Base-by-base conservation (phyloP, 2,329 filamentous ascomycete species). In the Trichoderma semiorbis region DNA sequence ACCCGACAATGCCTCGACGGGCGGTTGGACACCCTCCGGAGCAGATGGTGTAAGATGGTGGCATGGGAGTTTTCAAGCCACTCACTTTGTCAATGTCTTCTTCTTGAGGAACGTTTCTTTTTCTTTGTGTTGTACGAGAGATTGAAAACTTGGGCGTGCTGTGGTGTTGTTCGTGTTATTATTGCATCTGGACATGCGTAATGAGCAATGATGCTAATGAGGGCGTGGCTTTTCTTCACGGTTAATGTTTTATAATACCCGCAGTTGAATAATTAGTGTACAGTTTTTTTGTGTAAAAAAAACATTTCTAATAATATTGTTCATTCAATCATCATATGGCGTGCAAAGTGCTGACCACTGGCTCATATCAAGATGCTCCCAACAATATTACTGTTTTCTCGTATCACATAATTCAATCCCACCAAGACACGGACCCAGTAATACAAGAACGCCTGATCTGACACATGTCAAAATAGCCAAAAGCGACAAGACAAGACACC, bases 1-100 rank as follows among this genome's bases (percentile, higher is more conserved):
- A 62, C 1, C 71, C 72, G 32, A 66, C 72, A 18, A 72, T 75
- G 64, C 74, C 74, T 30, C 70, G 72, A 8, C 69, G 72, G 47
- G 70, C 74, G 0, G 74, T 74, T 7, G 74, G 74, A 14, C 69
- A 72, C 28, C 65, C 66, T 34, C 26, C 70, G 2, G 74, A 75
- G 30, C 67, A 75, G n/a, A 70, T 75, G 55, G 74, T 75, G 30
- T 74, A 21, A 72, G 16, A 18, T 36, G 47, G 28, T 66, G 24
- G 8, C 11, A n/a, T 16, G 32, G 8, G 21, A 14, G 2, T 21
- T 28, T 28, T 57, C 11, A 30, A 21, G 1, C 5, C 21, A 53
- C 47, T 53, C n/a, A 3, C 6, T 21, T n/a, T 12, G 10, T 21
- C n/a, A 43, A n/a, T 21, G n/a, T 12, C 43, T 50, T 0, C 10